These are phyloP conservation scores for Physcomitrium patens DNA, from an alignment of 225 moss, liverwort and hornwort species.

Conservation along the genomic window DNA sequence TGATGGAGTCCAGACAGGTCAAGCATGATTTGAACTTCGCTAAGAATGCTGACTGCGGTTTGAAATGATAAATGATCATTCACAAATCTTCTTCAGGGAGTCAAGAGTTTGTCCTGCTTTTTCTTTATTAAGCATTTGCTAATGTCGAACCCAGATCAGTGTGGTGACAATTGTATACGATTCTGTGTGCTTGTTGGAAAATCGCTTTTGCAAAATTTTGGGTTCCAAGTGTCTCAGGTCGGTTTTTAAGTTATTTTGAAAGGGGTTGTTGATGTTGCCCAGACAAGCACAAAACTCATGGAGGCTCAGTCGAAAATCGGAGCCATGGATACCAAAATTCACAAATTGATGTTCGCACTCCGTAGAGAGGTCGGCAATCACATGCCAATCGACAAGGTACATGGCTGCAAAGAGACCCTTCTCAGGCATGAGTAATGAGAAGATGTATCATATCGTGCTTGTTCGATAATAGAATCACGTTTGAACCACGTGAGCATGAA, in stretches of 20 bases:
- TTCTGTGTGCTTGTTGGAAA: not conserved
- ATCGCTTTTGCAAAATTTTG: not conserved
- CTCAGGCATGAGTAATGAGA: not conserved
- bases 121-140: too few species aligned
- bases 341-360: slow-evolving; percentile 32
- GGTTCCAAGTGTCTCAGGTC: not conserved
- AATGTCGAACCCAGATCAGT: too few species aligned
- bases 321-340: slow-evolving; percentile 24
- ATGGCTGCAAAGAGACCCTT: not conserved
- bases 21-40: not conserved
- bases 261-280: not conserved
- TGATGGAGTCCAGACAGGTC: not conserved
- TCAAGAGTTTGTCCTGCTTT: too few species aligned
- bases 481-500: not conserved
- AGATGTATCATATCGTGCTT: not conserved
- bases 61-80: too few species aligned
- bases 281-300: slow-evolving; percentile 46
- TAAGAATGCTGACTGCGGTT: too few species aligned
- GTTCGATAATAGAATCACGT: not conserved
- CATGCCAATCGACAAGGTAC: slow-evolving; percentile 39
- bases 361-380: slow-evolving; percentile 38
- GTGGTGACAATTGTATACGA: not conserved
- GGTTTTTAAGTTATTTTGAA: not conserved
- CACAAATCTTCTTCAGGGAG: too few species aligned
- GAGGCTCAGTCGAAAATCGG: slow-evolving; percentile 45